phyloP scores from a whole-genome alignment of 2,329 filamentous ascomycete species.

The Raffaelea ambrosiae region DNA sequence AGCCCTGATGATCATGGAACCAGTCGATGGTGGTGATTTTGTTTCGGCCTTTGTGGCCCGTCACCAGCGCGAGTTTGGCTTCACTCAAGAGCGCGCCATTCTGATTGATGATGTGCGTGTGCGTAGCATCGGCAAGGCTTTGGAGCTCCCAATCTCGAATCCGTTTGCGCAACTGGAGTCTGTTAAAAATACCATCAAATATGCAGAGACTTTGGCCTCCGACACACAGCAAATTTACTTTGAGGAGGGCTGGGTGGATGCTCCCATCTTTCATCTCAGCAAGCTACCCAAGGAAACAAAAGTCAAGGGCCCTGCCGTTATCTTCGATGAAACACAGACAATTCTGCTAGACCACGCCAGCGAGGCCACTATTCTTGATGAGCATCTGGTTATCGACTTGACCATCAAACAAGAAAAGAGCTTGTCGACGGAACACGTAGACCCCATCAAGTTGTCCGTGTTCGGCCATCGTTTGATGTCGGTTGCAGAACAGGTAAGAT shows the following conservation, averaged over 20 bases:
- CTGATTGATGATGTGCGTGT: constrained; percentile 65
- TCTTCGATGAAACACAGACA: constrained; percentile 60
- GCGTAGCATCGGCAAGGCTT: constrained; percentile 41
- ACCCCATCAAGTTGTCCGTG: constrained; percentile 61
- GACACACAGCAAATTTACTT: constrained; percentile 56
- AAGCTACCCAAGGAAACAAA: constrained; percentile 51
- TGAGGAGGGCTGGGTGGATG: constrained; percentile 39
- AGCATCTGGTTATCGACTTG: constrained; percentile 66
- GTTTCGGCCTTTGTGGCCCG: constrained; percentile 58
- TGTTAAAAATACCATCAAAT: background rate
- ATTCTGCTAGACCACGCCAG: constrained; percentile 60
- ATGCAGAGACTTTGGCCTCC: constrained; percentile 30
- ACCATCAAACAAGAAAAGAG: constrained; percentile 25
- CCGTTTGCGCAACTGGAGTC: background rate
- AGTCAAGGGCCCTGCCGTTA: constrained; percentile 50
- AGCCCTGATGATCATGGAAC: constrained; percentile 58
- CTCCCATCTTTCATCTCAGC: constrained; percentile 59
- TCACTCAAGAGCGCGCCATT: constrained; percentile 60
- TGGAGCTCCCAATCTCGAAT: background rate
- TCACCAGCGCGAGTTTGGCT: constrained; percentile 65
- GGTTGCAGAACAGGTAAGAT: background rate
- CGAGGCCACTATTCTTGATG: constrained; percentile 54
- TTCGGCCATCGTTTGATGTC: constrained; percentile 65
- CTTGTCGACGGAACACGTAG: constrained; percentile 32
- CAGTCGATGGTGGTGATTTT: constrained; percentile 38